These are phyloP conservation scores for Arthrocladium fulminans DNA, from an alignment of 2,329 filamentous ascomycete species.

Conservation along the genomic window DNA sequence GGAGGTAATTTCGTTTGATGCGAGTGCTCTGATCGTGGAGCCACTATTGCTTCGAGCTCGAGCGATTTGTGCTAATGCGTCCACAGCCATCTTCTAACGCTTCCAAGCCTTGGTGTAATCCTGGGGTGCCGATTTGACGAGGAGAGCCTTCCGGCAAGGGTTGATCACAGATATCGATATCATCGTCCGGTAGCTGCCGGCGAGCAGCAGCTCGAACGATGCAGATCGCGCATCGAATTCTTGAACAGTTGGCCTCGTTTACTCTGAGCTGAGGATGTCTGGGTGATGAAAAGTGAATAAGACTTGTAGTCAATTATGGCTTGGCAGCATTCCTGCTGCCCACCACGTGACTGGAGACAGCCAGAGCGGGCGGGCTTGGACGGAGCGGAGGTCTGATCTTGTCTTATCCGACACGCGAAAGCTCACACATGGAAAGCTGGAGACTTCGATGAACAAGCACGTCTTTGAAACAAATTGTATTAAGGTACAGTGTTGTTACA, in stretches of 20 bases:
- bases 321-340: not conserved
- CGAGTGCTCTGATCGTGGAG: slow-evolving; percentile 14
- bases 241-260: not conserved
- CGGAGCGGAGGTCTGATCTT: too few species aligned
- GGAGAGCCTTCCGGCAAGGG: not conserved
- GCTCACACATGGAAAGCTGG: too few species aligned
- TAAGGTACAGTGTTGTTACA: slow-evolving; percentile 1
- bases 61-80: not conserved
- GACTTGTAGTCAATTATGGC: not conserved
- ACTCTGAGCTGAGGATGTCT: not conserved
- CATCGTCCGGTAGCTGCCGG: not conserved
- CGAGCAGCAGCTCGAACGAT: not conserved
- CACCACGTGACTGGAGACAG: not conserved
- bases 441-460: not conserved
- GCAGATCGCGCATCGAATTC: not conserved
- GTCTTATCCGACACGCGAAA: too few species aligned
- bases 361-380: too few species aligned
- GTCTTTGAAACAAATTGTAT: not conserved
- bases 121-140: not conserved
- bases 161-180: slow-evolving; percentile 6
- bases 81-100: not conserved
- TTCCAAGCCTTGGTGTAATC: not conserved
- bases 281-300: not conserved
- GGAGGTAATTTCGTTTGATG: slow-evolving; percentile 2
- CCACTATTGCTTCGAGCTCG: slow-evolving; percentile 16